Percentiles rank a stretch among this genome's conserved stretches.
Conservation (phyloP, 495 filamentous ascomycete species). For the Penicillium daleae region DNA sequence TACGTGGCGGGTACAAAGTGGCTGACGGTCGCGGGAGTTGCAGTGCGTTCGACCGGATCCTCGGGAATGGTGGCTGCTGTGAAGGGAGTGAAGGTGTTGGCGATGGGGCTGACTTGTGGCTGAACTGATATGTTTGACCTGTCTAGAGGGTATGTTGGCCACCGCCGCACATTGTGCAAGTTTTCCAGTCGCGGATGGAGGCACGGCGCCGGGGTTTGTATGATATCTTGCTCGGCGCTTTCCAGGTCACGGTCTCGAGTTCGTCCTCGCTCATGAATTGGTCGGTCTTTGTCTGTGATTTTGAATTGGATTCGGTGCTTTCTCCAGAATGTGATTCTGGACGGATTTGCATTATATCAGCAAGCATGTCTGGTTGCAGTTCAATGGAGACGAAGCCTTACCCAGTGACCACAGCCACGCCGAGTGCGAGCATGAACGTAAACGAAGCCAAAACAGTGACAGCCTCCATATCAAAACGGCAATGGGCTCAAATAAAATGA, state of each 20-base stretch:
- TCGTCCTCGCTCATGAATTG: conserved; percentile 4
- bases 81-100: neutral
- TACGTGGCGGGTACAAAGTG: conserved; percentile 1
- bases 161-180: neutral
- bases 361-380: neutral
- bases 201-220: conserved; percentile 3
- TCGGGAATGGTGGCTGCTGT: conserved; percentile 8
- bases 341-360: neutral
- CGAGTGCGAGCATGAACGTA: conserved; percentile 21
- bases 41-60: neutral
- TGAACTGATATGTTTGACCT: neutral
- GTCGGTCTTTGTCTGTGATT: conserved; percentile 12
- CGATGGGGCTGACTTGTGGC: neutral
- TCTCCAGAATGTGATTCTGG: conserved; percentile 23
- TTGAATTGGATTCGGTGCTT: conserved; percentile 24
- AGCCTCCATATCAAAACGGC: conserved; percentile 17
- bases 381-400: conserved; percentile 11
- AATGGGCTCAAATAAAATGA: neutral
- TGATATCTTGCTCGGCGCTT: neutral
- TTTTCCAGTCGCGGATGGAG: conserved; percentile 16
- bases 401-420: conserved; percentile 18
- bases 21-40: conserved; percentile 9
- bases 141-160: neutral
- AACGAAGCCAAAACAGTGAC: conserved; percentile 21
- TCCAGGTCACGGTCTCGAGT: conserved; percentile 15